phyloP scores from a whole-genome alignment of 345 rosid species.

The Cardamine chenopodiifolia region DNA sequence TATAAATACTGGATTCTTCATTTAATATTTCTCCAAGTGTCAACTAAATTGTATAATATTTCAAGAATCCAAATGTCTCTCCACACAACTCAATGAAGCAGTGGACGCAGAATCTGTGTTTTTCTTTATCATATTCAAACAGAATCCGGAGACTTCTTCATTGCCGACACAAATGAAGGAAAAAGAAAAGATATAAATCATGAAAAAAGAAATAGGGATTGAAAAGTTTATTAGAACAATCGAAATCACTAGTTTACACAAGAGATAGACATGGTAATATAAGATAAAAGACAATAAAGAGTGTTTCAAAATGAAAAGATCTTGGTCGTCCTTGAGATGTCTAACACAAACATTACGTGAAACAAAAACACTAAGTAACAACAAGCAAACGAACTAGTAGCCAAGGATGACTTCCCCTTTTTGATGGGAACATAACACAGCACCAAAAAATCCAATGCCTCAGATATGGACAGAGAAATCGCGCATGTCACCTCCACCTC shows the following conservation, averaged over 20 bases:
- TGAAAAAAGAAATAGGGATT: not conserved
- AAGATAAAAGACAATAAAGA: not conserved
- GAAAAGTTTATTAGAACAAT: not conserved
- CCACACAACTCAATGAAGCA: not conserved
- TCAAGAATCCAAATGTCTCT: constrained; percentile 28
- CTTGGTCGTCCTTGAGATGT: constrained; percentile 28
- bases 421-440: constrained; percentile 50
- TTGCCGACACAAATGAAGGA: constrained; percentile 10
- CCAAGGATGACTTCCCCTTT: constrained; percentile 99
- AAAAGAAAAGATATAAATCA: not conserved
- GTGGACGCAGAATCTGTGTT: constrained; percentile 33
- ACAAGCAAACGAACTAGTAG: constrained; percentile 47
- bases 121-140: not conserved
- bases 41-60: constrained; percentile 35
- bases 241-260: constrained; percentile 32
- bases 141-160: constrained; percentile 21
- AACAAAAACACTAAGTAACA: constrained; percentile 25
- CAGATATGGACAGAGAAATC: constrained; percentile 48
- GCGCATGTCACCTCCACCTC: constrained; percentile 50
- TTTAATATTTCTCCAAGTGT: constrained; percentile 27
- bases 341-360: constrained; percentile 24
- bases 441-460: constrained; percentile 44
- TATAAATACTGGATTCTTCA: constrained; percentile 21
- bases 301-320: constrained; percentile 24
- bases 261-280: not conserved